Conservation (phyloP, 768 basidiomycete species). For the Kockovaella imperatae region DNA sequence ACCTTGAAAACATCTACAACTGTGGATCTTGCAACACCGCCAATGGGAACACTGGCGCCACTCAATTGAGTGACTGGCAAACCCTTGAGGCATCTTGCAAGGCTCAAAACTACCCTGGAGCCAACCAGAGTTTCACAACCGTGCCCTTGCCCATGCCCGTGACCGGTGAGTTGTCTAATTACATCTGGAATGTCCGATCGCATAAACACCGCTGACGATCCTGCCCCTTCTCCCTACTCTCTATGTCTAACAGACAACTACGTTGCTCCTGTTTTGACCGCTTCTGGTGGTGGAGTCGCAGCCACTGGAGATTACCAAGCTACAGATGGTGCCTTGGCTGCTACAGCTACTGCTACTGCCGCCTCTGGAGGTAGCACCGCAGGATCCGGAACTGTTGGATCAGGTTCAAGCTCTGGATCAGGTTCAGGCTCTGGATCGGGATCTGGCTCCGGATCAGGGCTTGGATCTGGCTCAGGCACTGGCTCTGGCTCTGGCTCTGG, state of each 20-base stretch:
- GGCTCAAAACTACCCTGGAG: slow-evolving; percentile 41
- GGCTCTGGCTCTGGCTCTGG: slow-evolving; percentile 16
- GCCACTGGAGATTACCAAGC: slow-evolving; percentile 23
- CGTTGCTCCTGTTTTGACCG: slow-evolving; percentile 34
- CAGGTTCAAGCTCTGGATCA: slow-evolving; percentile 7
- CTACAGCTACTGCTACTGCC: slow-evolving; percentile 8
- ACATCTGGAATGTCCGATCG: too few relatives aligned
- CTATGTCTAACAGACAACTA: slow-evolving; percentile 17
- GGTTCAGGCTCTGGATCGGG: neutral
- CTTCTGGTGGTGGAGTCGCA: slow-evolving; percentile 33
- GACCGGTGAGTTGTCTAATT: slow-evolving; percentile 10
- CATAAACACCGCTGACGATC: neutral
- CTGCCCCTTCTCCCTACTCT: neutral
- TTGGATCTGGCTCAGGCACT: slow-evolving; percentile 4
- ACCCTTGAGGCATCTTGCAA: slow-evolving; percentile 35
- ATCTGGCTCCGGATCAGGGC: neutral
- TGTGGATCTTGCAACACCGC: slow-evolving; percentile 43
- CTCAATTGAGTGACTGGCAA: slow-evolving; percentile 38
- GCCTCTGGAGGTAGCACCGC: slow-evolving; percentile 3
- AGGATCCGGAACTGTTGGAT: slow-evolving; percentile 7
- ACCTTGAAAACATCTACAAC: slow-evolving; percentile 42
- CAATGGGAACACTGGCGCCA: slow-evolving; percentile 40
- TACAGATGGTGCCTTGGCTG: slow-evolving; percentile 5
- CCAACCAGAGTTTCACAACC: slow-evolving; percentile 24
- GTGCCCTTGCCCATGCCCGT: slow-evolving; percentile 21